Evolutionary conservation across 768 basidiomycete genomes (phyloP), one percentile per base, ranked within the genome.

Genomic region (Lactifluus echinatus): DNA sequence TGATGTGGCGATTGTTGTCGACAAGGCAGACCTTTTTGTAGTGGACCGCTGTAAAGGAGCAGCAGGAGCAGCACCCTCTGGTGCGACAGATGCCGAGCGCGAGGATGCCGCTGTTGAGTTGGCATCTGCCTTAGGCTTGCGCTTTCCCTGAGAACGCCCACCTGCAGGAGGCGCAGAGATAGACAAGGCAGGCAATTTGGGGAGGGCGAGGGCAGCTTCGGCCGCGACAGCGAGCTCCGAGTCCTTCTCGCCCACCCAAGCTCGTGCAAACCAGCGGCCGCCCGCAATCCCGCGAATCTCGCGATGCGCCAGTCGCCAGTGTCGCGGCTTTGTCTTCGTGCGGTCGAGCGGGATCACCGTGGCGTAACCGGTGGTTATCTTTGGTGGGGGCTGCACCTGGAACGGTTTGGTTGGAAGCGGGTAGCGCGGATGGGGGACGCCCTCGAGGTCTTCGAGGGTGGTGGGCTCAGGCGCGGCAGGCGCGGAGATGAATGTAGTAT

Each of bases 221-320:
- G 59, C 23, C 4, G 59, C 61, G 1, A 42, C 34, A 6, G 82
- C 79, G 56, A 78, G 82, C 49, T 85, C 79, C 10, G 86, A 88
- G 50, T 89, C 86, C 68, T 87, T 89, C 59, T 83, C 84, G 23
- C 88, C 89, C n/a, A 88, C 85, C 87, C 87, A 91, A n/a, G 85
- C 72, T 31, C 78, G 79, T 6, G 82, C 72, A 63, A 89, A 84
- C 89, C 89, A 91, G 39, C 88, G 80, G 1, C 89, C 89, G 12
- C 89, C 89, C 19, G 84, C 88, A 50, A 91, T 88, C 7, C 89
- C 89, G 36, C 87, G 76, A 50, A 91, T 81, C 70, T 90, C 89
- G 40, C 89, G 80, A 55, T 84, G 78, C 8, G 86, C 87, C 40
- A 77, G 66, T 37, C 86, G 80, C 89, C 89, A 91, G 56, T 79